Base-by-base conservation (phyloP, 1,284 basidiomycete species). In the Leccinum subatratum region DNA sequence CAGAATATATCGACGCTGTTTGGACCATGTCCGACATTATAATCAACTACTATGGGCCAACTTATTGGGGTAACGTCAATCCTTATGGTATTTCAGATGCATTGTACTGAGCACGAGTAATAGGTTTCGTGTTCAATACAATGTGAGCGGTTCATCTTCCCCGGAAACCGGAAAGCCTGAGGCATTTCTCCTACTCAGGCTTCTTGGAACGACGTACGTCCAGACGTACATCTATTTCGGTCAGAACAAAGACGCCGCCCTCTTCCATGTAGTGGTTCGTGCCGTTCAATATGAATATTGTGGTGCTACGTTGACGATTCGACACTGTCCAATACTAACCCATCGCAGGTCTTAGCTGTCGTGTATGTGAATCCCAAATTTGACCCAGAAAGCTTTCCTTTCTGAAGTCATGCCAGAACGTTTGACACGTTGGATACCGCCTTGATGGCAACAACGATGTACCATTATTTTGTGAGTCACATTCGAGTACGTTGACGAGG, bases 121-220 rank as follows among this genome's bases (percentile, higher is more conserved):
- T 42, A 67, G 69, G 63, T n/a, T 70, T 37, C 22, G 61, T 69
- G 37, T 25, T 63, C 25, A 12, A 51, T 28, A 70, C 68, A 9
- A 63, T 51, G 61, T 64, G 22, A 59, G 37, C 6, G 18, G n/a
- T 4, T 22, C 30, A 22, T 32, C 20, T 45, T 42, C 18, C 18
- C 14, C 25, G 34, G 7, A 16, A 60, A 22, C 20, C 8, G 3
- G 16, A 6, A 20, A 12, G 20, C 12, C 45, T 22, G 28, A 60
- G 20, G 4, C 5, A 6, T 20, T 25, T 54, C 18, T 59, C 51
- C n/a, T 51, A n/a, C 14, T 14, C 32, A 70, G 63, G 66, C 48
- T 70, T 28, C 66, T 68, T 14, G 65, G 70, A 14, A 57, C 25
- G n/a, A 63, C 68, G 5, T 68, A 66, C 30, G 30, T 70, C 11